Base-by-base conservation (phyloP, 345 rosid species). In the Geranium rotundifolium region DNA sequence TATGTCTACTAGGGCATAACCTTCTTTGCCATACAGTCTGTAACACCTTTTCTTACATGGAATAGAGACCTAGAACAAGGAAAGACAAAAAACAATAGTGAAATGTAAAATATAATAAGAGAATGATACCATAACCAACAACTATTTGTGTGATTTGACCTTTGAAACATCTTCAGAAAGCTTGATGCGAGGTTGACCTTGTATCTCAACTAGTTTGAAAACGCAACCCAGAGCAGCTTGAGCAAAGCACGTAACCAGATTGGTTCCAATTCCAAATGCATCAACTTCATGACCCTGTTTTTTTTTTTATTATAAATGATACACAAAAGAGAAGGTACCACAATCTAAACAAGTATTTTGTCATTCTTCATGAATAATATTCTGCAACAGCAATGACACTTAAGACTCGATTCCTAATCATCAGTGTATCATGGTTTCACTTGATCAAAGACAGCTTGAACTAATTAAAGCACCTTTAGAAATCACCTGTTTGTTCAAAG, bases 161-260 rank as follows among this genome's bases (percentile, higher is more conserved):
- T 90, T 93, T 27, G 99, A 77, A 75, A 93, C 91, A 73, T 93
- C 97, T 79, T 93, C 97, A n/a, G 99, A 93, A 23, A 93, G 96
- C 77, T 93, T 93, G 72, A 93, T 93, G 62, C 96, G 90, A 67
- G 97, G 99, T 76, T 90, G 90, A 66, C 71, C 74, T 41, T 88
- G 86, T 64, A 93, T 88, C 78, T 93, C 99, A 57, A 93, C 99
- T 57, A 93, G 96, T 81, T 93, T 90, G 82, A 93, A 93, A 61
- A 93, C 99, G 70, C 97, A 90, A 54, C 99, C 97, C 72, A 93
- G 66, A 49, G 99, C 99, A 19, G 97, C 87, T 79, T 93, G 99
- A 7, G 96, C 75, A 72, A 82, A 90, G 79, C 99, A 93, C 62
- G 97, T 90, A 61, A 93, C 99, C 65, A 93, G 80, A 75, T 90